A percentile compares a stretch with the other conserved stretches of the same genome.
phyloP scores from a whole-genome alignment of 805 yeast species.

The Ogataea pilisensis region DNA sequence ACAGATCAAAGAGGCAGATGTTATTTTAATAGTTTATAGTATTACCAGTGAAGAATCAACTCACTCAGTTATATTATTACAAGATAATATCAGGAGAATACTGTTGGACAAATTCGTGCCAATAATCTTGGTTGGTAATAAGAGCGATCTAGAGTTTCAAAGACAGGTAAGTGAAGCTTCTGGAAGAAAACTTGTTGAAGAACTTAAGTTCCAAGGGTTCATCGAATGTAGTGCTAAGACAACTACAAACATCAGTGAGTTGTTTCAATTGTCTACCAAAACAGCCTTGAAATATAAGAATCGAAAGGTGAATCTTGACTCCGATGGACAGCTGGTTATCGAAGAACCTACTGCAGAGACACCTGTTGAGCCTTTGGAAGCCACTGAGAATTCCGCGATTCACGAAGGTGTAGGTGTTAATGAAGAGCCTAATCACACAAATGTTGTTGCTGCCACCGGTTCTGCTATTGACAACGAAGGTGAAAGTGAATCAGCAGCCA shows the following conservation, averaged over 20 bases:
- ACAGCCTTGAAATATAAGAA: conserved; percentile 7
- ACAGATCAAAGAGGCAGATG: conserved; percentile 37
- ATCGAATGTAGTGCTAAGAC: conserved; percentile 81
- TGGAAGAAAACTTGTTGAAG: conserved; percentile 20
- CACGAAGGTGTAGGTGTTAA: no score
- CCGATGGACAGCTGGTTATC: neutral
- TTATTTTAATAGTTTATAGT: conserved; percentile 45
- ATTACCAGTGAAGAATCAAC: conserved; percentile 47
- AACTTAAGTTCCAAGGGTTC: conserved; percentile 31
- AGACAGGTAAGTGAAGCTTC: conserved; percentile 61
- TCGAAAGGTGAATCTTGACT: neutral
- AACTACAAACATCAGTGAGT: conserved; percentile 73
- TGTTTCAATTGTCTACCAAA: conserved; percentile 42
- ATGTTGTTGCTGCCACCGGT: no score
- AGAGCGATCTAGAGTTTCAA: conserved; percentile 68
- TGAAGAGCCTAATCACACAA: no score
- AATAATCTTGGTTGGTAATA: conserved; percentile 64
- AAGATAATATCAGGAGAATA: conserved; percentile 73
- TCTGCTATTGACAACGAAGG: no score
- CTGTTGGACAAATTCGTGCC: conserved; percentile 31
- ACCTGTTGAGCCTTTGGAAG: no score
- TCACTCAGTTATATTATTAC: conserved; percentile 27
- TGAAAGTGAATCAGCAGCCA: no score
- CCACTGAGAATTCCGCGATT: no score
- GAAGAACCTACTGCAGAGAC: no score